Conservation (phyloP, 139 green algal genomes). For the Nannochloris sp. region DNA sequence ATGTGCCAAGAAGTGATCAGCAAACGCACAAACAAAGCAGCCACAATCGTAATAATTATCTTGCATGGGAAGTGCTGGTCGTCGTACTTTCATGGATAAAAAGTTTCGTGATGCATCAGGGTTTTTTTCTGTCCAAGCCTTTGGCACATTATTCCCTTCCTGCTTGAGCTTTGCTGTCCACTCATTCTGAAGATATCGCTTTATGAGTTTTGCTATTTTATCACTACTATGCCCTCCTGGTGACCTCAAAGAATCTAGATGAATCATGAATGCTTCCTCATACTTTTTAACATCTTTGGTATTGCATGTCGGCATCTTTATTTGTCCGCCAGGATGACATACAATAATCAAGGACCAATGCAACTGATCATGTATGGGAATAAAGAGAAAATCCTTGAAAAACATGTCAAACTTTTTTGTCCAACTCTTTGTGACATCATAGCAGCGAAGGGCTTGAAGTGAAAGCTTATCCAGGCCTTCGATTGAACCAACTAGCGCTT, state of each 20-base stretch:
- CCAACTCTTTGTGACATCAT: slow-evolving; percentile 67
- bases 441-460: slow-evolving; percentile 22
- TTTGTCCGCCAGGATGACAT: slow-evolving; percentile 51
- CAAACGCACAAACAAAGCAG: slow-evolving; percentile 79
- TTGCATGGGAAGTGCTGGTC: slow-evolving; percentile 50
- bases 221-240: slow-evolving; percentile 4
- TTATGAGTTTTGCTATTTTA: slow-evolving; percentile 32
- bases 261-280: slow-evolving; percentile 49
- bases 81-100: background rate
- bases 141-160: slow-evolving; percentile 5
- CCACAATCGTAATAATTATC: slow-evolving; percentile 89
- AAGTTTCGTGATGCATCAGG: slow-evolving; percentile 5
- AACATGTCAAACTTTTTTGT: slow-evolving; percentile 74
- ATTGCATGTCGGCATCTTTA: slow-evolving; percentile 4
- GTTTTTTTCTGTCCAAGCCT: slow-evolving; percentile 19
- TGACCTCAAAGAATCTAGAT: slow-evolving; percentile 62
- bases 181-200: slow-evolving; percentile 52
- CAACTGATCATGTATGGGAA: slow-evolving; percentile 78
- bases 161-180: slow-evolving; percentile 41
- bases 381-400: slow-evolving; percentile 75
- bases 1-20: slow-evolving; percentile 64
- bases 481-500: background rate
- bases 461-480: background rate
- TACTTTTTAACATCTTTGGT: background rate
- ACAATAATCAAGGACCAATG: slow-evolving; percentile 87